A percentile compares a stretch with the other conserved stretches of the same genome.
phyloP scores from a whole-genome alignment of 2,329 filamentous ascomycete species.

The Trichoderma asperellum region DNA sequence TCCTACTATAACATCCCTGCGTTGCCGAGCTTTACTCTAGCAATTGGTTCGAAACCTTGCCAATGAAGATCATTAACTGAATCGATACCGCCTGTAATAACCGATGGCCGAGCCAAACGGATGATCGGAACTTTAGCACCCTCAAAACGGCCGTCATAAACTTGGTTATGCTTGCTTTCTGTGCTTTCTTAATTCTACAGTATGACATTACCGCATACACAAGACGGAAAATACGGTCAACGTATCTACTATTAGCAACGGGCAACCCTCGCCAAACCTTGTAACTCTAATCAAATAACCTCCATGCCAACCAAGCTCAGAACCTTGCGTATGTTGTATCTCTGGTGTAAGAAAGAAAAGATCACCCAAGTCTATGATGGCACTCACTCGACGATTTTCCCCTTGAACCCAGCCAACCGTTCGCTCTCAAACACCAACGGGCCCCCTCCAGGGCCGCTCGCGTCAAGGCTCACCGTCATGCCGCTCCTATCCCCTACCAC shows the following conservation, averaged over 20 bases:
- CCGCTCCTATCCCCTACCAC: slow-evolving; percentile 72
- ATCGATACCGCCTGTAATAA: not conserved
- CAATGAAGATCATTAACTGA: slow-evolving; percentile 18
- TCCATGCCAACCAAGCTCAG: not conserved
- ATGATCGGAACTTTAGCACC: not conserved
- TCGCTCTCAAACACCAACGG: slow-evolving; percentile 70
- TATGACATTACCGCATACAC: not conserved
- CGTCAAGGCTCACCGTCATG: slow-evolving; percentile 74
- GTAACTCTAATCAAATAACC: not conserved
- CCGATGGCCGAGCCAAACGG: not conserved
- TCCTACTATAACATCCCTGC: not conserved
- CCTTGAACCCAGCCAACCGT: slow-evolving; percentile 37
- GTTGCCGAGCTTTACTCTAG: not conserved
- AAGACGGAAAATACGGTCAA: not conserved
- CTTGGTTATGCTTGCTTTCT: not conserved
- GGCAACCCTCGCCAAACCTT: not conserved
- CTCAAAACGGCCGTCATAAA: not conserved
- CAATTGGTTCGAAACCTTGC: not conserved
- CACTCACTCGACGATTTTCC: slow-evolving; percentile 45
- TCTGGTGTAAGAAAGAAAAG: not conserved
- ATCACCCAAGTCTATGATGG: slow-evolving; percentile 6
- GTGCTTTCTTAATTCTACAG: not conserved
- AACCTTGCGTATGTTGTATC: not conserved
- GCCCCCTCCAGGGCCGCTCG: slow-evolving; percentile 66
- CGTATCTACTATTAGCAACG: not conserved